phyloP scores from a whole-genome alignment of 352 stramenopile genomes.

The Phytophthora nicotianae region DNA sequence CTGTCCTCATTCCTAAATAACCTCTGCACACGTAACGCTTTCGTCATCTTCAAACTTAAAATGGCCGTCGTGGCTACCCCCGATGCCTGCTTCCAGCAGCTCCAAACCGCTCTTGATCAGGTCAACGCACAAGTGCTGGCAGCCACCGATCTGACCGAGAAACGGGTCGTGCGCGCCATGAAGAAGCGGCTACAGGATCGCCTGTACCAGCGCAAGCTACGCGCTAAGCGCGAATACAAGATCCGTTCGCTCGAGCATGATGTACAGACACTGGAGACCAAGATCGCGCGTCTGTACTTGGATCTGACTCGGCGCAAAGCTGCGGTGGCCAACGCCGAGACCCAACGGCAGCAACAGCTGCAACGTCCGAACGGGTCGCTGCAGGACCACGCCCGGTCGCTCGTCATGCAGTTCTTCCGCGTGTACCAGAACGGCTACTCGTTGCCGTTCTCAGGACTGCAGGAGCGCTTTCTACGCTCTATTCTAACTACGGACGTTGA shows the following conservation, averaged over 20 bases:
- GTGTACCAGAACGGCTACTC: constrained; percentile 42
- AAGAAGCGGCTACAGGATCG: constrained; percentile 44
- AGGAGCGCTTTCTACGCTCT: constrained; percentile 36
- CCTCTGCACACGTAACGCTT: background rate
- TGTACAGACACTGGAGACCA: constrained; percentile 24
- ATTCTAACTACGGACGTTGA: constrained; percentile 34
- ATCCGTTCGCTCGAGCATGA: constrained; percentile 27
- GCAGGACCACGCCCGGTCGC: constrained; percentile 19
- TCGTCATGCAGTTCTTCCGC: constrained; percentile 38
- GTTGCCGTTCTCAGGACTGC: constrained; percentile 8
- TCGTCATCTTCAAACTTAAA: background rate
- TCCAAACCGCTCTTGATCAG: constrained; percentile 10
- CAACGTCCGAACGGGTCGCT: constrained; percentile 18
- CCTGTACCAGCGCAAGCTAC: constrained; percentile 45
- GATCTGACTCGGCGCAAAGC: constrained; percentile 25
- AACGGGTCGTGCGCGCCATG: constrained; percentile 13
- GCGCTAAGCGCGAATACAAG: constrained; percentile 39
- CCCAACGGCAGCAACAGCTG: constrained; percentile 18
- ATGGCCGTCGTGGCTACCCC: constrained; percentile 15
- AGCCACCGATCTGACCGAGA: constrained; percentile 22
- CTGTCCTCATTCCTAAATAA: constrained; percentile 14
- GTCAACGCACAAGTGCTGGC: constrained; percentile 21
- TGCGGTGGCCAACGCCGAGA: constrained; percentile 5
- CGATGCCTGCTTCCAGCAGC: constrained; percentile 22
- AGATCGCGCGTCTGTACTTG: constrained; percentile 36